Base-by-base conservation (phyloP, 176 grass and related monocot species). In the Themeda triandra region DNA sequence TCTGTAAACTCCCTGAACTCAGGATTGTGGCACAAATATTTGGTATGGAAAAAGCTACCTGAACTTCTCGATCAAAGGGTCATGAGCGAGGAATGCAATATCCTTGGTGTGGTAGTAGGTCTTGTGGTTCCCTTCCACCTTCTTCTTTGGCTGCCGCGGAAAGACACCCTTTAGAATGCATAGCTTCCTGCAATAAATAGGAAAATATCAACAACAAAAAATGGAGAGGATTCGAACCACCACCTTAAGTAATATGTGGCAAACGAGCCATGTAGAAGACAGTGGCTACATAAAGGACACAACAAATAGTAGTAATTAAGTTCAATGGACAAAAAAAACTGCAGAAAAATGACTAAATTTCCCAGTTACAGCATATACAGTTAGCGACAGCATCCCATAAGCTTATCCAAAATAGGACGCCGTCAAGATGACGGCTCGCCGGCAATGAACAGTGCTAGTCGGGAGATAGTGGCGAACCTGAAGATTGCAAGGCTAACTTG, bases 41-140 rank as follows among this genome's bases (percentile, higher is more conserved):
- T 8, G 46, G 5, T 40, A 85, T n/a, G n/a, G 6, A 10, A 80
- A 83, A 39, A 35, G 7, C 85, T 89, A 96, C 96, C 96, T 96
- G 59, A 99, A 86, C 80, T 86, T 94, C 75, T 94, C 83, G 17
- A 94, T 83, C 73, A 99, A 85, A 72, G 96, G 93, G 15, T 99
- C 96, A 23, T 96, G 96, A 31, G 35, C 46, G 18, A 99, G 79
- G 71, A 99, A 99, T 45, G 29, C 48, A 9, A 99, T 99, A 69
- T 96, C 96, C 80, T 99, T 99, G 88, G 87, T 92, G 86, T 93
- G 93, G 77, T 96, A 99, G 31, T 99, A 99, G 14, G 93, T 96
- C 87, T 96, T 99, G 90, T 96, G 86, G 70, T 99, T 99, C 77
- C 96, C 96, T 77, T 96, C 93, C 37, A 94, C 90, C 78, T 99